These are phyloP conservation scores for Pythium grandisporangium DNA, from an alignment of 352 stramenopile genomes.

Conservation along the genomic window DNA sequence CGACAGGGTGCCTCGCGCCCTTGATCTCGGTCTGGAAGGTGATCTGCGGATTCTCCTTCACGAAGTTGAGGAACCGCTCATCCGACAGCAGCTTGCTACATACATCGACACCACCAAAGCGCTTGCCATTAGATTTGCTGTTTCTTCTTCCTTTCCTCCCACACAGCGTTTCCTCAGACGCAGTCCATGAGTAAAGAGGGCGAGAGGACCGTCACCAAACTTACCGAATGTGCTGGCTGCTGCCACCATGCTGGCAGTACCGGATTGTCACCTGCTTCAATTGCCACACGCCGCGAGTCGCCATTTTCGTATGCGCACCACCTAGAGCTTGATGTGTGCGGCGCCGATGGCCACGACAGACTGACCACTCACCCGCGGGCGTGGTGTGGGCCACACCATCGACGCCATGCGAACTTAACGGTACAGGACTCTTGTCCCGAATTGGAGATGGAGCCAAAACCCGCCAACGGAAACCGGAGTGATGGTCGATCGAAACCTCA, in stretches of 20 bases:
- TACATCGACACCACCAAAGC: background rate
- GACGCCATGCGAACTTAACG: no score
- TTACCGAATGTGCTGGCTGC: slow-evolving; percentile 66
- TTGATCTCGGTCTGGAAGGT: slow-evolving; percentile 81
- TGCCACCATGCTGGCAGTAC: slow-evolving; percentile 39
- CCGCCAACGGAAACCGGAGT: no score
- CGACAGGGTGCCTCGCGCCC: slow-evolving; percentile 64
- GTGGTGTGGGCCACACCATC: no score
- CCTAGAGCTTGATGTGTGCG: no score
- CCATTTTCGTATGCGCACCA: no score
- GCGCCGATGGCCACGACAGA: slow-evolving; percentile 11
- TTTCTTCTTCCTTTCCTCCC: background rate
- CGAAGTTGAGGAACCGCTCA: slow-evolving; percentile 71
- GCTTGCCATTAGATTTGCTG: background rate
- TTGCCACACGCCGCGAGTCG: slow-evolving; percentile 38
- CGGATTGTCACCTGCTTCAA: slow-evolving; percentile 34
- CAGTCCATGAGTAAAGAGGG: no score
- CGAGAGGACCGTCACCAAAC: no score
- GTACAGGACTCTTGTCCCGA: no score
- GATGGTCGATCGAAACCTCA: no score
- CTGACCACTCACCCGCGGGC: slow-evolving; percentile 10
- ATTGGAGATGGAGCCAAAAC: no score
- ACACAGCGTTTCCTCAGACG: no score
- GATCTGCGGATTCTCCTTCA: slow-evolving; percentile 84
- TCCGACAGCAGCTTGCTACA: slow-evolving; percentile 58